Conservation (phyloP, 768 basidiomycete species). For the Xerocomellus intermedius region DNA sequence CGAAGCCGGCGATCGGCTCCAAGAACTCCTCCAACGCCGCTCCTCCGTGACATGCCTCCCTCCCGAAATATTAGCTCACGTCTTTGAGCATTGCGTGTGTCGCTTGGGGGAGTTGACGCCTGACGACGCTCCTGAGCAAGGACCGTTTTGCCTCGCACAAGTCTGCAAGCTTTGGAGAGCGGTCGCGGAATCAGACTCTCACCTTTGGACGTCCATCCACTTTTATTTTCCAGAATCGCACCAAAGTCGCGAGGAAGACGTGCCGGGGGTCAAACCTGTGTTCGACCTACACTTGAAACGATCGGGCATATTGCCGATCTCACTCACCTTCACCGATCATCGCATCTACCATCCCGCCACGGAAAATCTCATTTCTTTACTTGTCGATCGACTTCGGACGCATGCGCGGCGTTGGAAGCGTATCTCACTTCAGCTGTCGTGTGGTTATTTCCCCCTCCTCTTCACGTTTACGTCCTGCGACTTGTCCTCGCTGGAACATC, state of each 20-base stretch:
- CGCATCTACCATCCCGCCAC: constrained; percentile 10
- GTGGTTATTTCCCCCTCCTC: constrained; percentile 14
- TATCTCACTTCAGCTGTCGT: constrained; percentile 11
- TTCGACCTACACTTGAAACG: constrained; percentile 13
- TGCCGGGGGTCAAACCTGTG: background rate
- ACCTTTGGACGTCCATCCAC: constrained; percentile 25
- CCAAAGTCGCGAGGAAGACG: background rate
- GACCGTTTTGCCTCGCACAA: constrained; percentile 13
- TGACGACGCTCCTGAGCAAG: background rate
- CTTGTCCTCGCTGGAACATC: constrained; percentile 14
- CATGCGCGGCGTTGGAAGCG: constrained; percentile 20
- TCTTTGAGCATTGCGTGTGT: constrained; percentile 12
- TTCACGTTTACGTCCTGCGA: constrained; percentile 16
- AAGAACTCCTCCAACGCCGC: background rate
- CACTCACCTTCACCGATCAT: constrained; percentile 20
- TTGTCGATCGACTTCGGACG: constrained; percentile 11
- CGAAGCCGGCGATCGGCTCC: background rate
- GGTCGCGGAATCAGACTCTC: constrained; percentile 8
- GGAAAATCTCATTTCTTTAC: constrained; percentile 4
- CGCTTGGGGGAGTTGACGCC: background rate
- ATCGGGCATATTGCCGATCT: constrained; percentile 16
- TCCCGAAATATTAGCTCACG: constrained; percentile 35
- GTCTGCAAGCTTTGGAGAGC: constrained; percentile 24
- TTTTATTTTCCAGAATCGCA: constrained; percentile 8
- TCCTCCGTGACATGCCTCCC: constrained; percentile 13